These are phyloP conservation scores for Microsporum canis DNA, from an alignment of 2,329 filamentous ascomycete species.

Conservation along the genomic window DNA sequence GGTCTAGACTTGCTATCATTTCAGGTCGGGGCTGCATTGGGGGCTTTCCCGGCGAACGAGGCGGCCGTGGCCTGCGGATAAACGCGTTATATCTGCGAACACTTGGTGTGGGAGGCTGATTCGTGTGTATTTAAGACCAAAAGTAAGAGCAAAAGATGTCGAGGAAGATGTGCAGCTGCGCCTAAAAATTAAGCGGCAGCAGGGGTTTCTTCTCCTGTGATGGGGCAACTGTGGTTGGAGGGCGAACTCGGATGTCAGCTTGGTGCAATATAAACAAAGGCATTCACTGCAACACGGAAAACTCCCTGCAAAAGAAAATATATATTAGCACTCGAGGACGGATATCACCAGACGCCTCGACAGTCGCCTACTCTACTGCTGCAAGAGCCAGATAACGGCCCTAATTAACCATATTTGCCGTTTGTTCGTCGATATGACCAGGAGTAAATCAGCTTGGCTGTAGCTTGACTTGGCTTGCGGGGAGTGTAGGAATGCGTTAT, in stretches of 20 bases:
- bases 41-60: background rate
- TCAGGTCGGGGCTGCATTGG: constrained; percentile 22
- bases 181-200: constrained; percentile 2
- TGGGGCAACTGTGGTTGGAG: background rate
- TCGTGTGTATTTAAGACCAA: background rate
- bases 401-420: background rate
- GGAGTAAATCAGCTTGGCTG: background rate
- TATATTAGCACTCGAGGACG: background rate
- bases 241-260: background rate
- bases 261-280: background rate
- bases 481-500: background rate
- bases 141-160: background rate
- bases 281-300: background rate
- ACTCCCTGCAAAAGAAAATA: background rate
- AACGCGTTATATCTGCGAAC: background rate
- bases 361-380: background rate
- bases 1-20: constrained; percentile 20
- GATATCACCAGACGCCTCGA: background rate
- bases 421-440: background rate
- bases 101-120: background rate
- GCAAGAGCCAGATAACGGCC: background rate
- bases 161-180: background rate
- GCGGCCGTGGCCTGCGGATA: background rate
- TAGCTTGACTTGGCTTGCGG: background rate
- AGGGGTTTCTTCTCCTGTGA: background rate